Conservation (phyloP, 1,284 basidiomycete genomes). For the Fomitopsis schrenkii region DNA sequence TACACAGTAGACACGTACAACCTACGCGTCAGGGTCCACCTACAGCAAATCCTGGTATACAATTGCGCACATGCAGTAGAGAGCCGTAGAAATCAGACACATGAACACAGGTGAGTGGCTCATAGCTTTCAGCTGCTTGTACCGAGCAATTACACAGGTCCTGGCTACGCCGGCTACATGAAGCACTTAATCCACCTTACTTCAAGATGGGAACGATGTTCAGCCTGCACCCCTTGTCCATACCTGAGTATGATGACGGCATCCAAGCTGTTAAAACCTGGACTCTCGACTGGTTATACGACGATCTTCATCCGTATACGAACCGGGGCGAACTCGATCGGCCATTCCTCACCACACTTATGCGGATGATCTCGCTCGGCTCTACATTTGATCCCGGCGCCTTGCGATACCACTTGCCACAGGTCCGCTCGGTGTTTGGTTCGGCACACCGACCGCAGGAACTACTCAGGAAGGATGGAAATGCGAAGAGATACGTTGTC, state of each 20-base stretch:
- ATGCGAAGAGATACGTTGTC: conserved; percentile 25
- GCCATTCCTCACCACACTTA: conserved; percentile 14
- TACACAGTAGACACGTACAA: conserved; percentile 31
- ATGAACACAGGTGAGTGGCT: conserved; percentile 17
- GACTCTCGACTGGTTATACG: neutral
- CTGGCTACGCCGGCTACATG: conserved; percentile 21
- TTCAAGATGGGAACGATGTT: conserved; percentile 20
- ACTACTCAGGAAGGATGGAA: neutral
- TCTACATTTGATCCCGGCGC: conserved; percentile 14
- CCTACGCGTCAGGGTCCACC: conserved; percentile 36
- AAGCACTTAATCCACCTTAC: conserved; percentile 18
- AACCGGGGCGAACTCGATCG: neutral
- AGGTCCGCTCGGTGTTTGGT: conserved; percentile 11
- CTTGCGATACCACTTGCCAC: conserved; percentile 9
- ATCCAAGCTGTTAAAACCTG: conserved; percentile 22
- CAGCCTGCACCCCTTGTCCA: conserved; percentile 26
- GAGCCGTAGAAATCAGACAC: conserved; percentile 10
- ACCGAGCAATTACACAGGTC: conserved; percentile 6
- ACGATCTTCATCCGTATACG: neutral
- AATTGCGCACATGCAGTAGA: conserved; percentile 27
- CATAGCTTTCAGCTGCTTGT: neutral
- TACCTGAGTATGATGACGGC: conserved; percentile 33
- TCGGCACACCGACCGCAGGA: conserved; percentile 3
- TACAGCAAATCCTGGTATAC: conserved; percentile 45
- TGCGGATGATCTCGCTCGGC: conserved; percentile 20